Evolutionary conservation across 2,329 filamentous ascomycete genomes (phyloP).

Genomic region (Neocatenulostroma microsporum): DNA sequence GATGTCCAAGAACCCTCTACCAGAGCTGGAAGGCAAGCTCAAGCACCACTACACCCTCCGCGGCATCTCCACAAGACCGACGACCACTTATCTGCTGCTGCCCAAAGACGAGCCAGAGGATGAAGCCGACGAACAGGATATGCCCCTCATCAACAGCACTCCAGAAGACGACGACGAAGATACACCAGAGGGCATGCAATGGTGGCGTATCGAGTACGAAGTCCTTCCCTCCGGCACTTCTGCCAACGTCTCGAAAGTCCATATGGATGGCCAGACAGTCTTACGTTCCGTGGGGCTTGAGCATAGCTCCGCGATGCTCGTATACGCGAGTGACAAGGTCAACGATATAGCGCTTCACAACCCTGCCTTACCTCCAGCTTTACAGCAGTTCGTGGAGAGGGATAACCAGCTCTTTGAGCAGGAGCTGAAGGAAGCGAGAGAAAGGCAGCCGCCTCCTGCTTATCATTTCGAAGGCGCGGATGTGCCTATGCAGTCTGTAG

Average conservation of each 20-base stretch:
- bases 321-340: slow-evolving; percentile 48
- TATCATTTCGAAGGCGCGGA: too few species aligned
- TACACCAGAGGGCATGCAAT: slow-evolving; percentile 37
- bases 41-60: slow-evolving; percentile 48
- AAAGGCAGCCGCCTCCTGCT: slow-evolving; percentile 1
- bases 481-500: too few species aligned
- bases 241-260: slow-evolving; percentile 26
- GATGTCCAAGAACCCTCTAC: slow-evolving; percentile 20
- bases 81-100: slow-evolving; percentile 51
- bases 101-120: slow-evolving; percentile 26
- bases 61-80: slow-evolving; percentile 51
- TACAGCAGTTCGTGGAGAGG: slow-evolving; percentile 20
- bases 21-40: slow-evolving; percentile 23
- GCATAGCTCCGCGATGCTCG: slow-evolving; percentile 45
- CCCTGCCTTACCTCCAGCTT: slow-evolving; percentile 12
- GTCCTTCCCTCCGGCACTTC: slow-evolving; percentile 32
- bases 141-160: slow-evolving; percentile 7
- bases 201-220: slow-evolving; percentile 51
- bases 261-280: slow-evolving; percentile 43
- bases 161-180: slow-evolving; percentile 27
- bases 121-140: slow-evolving; percentile 9
- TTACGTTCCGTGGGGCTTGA: slow-evolving; percentile 46
- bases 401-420: slow-evolving; percentile 21
- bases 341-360: slow-evolving; percentile 9
- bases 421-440: slow-evolving; percentile 12